Conservation (phyloP, 2,329 filamentous ascomycete species). For the Anisogramma anomala region DNA sequence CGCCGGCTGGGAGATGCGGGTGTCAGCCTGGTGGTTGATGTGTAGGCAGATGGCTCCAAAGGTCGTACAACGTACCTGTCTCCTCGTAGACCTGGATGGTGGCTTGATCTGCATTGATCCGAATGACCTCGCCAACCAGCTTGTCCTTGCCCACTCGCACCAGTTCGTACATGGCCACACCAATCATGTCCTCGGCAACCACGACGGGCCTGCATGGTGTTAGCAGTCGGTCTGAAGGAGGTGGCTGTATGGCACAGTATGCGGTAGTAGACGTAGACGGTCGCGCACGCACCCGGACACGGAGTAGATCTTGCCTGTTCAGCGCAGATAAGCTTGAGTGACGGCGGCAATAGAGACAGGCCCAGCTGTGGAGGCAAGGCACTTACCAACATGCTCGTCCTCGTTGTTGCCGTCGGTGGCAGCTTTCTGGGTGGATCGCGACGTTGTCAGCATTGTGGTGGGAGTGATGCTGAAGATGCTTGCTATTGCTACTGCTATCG, state of each 20-base stretch:
- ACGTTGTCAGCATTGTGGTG: slow-evolving; percentile 9
- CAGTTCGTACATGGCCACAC: slow-evolving; percentile 99
- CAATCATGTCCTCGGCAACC: slow-evolving; percentile 95
- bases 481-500: no score
- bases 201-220: slow-evolving; percentile 63
- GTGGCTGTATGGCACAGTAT: background rate
- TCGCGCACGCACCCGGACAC: slow-evolving; percentile 44
- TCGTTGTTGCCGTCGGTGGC: slow-evolving; percentile 27
- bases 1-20: slow-evolving; percentile 54
- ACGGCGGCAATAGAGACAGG: background rate
- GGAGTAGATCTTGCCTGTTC: slow-evolving; percentile 49
- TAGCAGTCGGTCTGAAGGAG: slow-evolving; percentile 19
- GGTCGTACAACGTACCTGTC: slow-evolving; percentile 68
- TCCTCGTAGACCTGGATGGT: slow-evolving; percentile 99
- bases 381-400: slow-evolving; percentile 29
- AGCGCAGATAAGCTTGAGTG: slow-evolving; percentile 6
- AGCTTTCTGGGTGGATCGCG: slow-evolving; percentile 21
- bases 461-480: no score
- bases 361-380: background rate
- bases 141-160: slow-evolving; percentile 85
- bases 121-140: slow-evolving; percentile 94
- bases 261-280: slow-evolving; percentile 9
- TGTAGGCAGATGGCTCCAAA: background rate
- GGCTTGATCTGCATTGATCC: slow-evolving; percentile 88
- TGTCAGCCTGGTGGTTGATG: slow-evolving; percentile 12